Evolutionary conservation across 257 asterid species (phyloP).

Genomic region (Osmanthus fragrans): DNA sequence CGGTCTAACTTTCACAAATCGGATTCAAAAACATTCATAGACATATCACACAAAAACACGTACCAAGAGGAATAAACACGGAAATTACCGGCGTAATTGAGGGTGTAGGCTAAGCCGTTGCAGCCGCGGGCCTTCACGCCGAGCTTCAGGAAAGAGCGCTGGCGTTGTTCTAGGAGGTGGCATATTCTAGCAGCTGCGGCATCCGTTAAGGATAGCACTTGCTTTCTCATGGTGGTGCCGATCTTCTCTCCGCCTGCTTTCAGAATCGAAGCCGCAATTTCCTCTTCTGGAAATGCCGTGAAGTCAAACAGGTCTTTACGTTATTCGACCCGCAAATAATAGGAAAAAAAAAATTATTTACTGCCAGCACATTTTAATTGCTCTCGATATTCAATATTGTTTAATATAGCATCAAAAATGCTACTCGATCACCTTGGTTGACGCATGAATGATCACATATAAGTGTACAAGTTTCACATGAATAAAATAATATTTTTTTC

Average conservation of each 20-base stretch:
- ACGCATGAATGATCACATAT: too few relatives aligned
- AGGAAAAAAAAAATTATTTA: too few relatives aligned
- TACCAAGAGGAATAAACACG: neutral
- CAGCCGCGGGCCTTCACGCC: conserved; percentile 99
- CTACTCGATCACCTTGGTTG: too few relatives aligned
- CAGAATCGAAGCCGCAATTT: conserved; percentile 10
- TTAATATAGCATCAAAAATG: too few relatives aligned
- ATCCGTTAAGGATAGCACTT: conserved; percentile 74
- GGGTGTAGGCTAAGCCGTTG: conserved; percentile 97
- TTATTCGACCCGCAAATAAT: neutral
- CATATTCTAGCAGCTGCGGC: conserved; percentile 79
- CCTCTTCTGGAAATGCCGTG: neutral
- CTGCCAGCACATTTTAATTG: too few relatives aligned
- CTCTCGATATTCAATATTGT: too few relatives aligned
- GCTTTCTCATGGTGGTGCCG: conserved; percentile 59
- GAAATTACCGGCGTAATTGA: conserved; percentile 78
- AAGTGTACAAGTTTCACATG: too few relatives aligned
- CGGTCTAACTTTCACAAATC: neutral
- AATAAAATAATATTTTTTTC: too few relatives aligned
- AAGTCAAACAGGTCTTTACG: neutral
- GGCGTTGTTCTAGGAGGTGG: conserved; percentile 76
- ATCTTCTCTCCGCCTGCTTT: conserved; percentile 30
- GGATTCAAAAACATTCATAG: neutral
- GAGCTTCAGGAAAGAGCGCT: conserved; percentile 84
- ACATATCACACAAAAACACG: neutral